phyloP scores from a whole-genome alignment of 1,139 yeast genomes.

The Geotrichum carabidarum region DNA sequence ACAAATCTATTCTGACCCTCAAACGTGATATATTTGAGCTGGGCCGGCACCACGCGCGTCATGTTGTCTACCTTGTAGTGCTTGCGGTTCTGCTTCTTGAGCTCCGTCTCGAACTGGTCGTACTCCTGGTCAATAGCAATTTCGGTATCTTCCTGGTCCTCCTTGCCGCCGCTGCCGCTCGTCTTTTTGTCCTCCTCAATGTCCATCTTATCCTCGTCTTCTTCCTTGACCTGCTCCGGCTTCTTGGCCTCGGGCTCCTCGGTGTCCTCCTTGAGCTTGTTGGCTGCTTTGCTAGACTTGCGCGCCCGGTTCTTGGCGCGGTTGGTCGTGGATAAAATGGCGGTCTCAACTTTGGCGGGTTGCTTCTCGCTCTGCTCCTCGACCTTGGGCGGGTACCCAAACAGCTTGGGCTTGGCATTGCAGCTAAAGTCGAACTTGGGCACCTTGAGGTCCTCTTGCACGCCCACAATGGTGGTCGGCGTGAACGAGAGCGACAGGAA shows the following conservation, averaged over 20 bases:
- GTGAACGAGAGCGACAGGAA: conserved; percentile 87
- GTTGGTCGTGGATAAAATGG: conserved; percentile 88
- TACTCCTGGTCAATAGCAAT: conserved; percentile 23
- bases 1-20: conserved; percentile 68
- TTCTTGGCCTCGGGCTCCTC: conserved; percentile 39
- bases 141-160: conserved; percentile 19
- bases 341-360: conserved; percentile 86
- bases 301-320: conserved; percentile 90
- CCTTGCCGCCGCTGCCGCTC: conserved; percentile 9
- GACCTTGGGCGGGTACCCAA: conserved; percentile 85
- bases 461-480: conserved; percentile 88
- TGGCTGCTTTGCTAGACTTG: conserved; percentile 43
- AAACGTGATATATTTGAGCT: conserved; percentile 76
- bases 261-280: conserved; percentile 44
- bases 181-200: conserved; percentile 33
- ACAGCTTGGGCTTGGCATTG: conserved; percentile 71
- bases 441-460: conserved; percentile 75
- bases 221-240: conserved; percentile 26
- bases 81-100: conserved; percentile 44
- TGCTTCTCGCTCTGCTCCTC: conserved; percentile 78
- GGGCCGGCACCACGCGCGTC: conserved; percentile 89
- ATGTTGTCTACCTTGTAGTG: conserved; percentile 64
- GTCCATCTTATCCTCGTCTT: conserved; percentile 28
- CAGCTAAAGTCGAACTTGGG: conserved; percentile 81
- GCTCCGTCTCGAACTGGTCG: conserved; percentile 23